phyloP scores from a whole-genome alignment of 306 rosid genomes.

The Rosa rugosa region DNA sequence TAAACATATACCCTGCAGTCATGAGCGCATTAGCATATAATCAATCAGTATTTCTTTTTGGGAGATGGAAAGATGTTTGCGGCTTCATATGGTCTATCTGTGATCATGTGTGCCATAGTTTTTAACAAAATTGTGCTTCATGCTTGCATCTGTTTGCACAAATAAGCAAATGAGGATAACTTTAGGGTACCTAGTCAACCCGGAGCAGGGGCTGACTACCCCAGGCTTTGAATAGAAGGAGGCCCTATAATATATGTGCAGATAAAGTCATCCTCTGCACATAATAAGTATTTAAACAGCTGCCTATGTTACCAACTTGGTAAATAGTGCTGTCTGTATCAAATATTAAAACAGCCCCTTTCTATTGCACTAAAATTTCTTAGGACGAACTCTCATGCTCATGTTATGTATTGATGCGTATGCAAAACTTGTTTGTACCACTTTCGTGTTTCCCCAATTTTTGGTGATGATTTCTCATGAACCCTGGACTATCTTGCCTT shows the following conservation, averaged over 20 bases:
- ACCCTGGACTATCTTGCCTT: slow-evolving; percentile 8
- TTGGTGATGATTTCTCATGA: not conserved
- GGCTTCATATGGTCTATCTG: not conserved
- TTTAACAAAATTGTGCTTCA: not conserved
- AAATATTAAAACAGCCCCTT: not conserved
- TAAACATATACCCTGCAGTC: not conserved
- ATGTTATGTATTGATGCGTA: not conserved
- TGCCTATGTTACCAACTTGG: not conserved
- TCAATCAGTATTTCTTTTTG: not conserved
- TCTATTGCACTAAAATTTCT: not conserved
- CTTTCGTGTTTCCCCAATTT: not conserved
- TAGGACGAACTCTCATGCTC: not conserved
- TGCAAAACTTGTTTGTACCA: not conserved
- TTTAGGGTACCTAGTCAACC: not conserved
- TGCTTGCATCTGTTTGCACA: not conserved
- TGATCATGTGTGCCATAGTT: not conserved
- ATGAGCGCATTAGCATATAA: not conserved
- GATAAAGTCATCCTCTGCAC: not conserved
- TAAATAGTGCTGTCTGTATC: not conserved
- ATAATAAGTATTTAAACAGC: not conserved
- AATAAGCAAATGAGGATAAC: not conserved
- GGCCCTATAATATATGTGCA: not conserved
- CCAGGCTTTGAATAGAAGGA: not conserved
- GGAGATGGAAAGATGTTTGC: not conserved
- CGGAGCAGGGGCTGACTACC: not conserved